Evolutionary conservation across 2,329 filamentous ascomycete species (phyloP).

Genomic region (Metarhizium sp.): DNA sequence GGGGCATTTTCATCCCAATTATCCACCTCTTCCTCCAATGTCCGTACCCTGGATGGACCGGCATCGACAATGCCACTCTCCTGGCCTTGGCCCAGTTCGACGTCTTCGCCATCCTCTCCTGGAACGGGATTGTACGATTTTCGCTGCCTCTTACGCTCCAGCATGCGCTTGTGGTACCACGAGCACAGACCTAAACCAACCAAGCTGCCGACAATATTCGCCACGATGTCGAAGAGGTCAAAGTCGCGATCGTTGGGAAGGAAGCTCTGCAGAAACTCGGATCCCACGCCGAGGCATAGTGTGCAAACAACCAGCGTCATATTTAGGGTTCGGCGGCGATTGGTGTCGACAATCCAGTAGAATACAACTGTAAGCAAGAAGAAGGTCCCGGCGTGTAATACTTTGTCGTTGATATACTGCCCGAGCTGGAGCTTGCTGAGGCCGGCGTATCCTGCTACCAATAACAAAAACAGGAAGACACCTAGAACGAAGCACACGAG

Average conservation of each 20-base stretch:
- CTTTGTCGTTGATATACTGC: conserved; percentile 71
- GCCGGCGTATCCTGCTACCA: conserved; percentile 70
- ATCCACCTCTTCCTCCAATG: conserved; percentile 74
- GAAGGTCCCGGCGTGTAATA: conserved; percentile 79
- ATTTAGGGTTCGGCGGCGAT: conserved; percentile 74
- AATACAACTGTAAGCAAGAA: conserved; percentile 80
- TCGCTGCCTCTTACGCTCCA: conserved; percentile 71
- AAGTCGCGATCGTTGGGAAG: conserved; percentile 63
- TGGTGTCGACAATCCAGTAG: conserved; percentile 96
- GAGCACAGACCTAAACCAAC: conserved; percentile 64
- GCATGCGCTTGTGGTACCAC: conserved; percentile 93
- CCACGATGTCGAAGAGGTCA: conserved; percentile 77
- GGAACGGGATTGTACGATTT: conserved; percentile 65
- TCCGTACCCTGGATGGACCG: conserved; percentile 18
- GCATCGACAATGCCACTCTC: conserved; percentile 50
- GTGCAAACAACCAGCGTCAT: conserved; percentile 77
- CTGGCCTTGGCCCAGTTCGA: conserved; percentile 69
- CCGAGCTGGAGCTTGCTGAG: conserved; percentile 55
- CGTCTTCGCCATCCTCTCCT: conserved; percentile 52
- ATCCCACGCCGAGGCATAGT: conserved; percentile 58
- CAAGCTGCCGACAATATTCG: conserved; percentile 75
- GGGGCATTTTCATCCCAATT: conserved; percentile 84
- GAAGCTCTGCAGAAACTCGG: conserved; percentile 65
- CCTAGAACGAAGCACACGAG: conserved; percentile 34
- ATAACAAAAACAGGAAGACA: conserved; percentile 59